Evolutionary conservation across 2,329 filamentous ascomycete species (phyloP).

Genomic region (Fusarium keratoplasticum): DNA sequence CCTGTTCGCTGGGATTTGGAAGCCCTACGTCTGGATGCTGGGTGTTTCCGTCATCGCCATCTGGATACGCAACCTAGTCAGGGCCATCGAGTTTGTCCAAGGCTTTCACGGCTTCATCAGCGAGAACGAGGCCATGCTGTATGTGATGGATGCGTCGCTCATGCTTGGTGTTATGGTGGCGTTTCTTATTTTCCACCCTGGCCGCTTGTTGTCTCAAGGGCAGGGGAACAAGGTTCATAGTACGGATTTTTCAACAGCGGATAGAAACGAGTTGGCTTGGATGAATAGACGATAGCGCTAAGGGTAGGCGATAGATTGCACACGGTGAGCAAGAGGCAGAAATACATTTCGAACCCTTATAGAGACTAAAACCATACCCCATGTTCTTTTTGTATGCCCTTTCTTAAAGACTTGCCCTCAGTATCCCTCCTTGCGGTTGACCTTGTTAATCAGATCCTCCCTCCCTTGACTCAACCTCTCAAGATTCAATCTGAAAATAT

Average conservation of each 20-base stretch:
- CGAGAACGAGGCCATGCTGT: background rate
- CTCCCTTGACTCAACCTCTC: constrained; percentile 50
- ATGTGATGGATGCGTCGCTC: background rate
- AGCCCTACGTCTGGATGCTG: constrained; percentile 3
- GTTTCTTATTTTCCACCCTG: background rate
- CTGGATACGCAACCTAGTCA: constrained; percentile 18
- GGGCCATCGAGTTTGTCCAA: constrained; percentile 18
- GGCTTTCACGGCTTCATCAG: constrained; percentile 19
- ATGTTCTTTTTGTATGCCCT: background rate
- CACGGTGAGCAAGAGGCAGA: background rate
- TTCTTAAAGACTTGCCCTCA: constrained; percentile 11
- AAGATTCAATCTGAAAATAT: constrained; percentile 58
- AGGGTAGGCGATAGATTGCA: background rate
- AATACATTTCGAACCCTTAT: background rate
- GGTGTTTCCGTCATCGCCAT: constrained; percentile 1
- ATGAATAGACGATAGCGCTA: background rate
- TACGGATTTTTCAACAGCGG: background rate
- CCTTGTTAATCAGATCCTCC: constrained; percentile 54
- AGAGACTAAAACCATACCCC: background rate
- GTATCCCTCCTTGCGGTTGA: constrained; percentile 52
- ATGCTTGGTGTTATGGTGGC: background rate
- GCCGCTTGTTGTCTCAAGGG: background rate
- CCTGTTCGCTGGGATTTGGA: background rate
- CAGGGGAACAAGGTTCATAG: background rate
- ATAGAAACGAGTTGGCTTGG: background rate